These are phyloP conservation scores for Microcera coccophila DNA, from an alignment of 2,329 filamentous ascomycete species.

Conservation along the genomic window DNA sequence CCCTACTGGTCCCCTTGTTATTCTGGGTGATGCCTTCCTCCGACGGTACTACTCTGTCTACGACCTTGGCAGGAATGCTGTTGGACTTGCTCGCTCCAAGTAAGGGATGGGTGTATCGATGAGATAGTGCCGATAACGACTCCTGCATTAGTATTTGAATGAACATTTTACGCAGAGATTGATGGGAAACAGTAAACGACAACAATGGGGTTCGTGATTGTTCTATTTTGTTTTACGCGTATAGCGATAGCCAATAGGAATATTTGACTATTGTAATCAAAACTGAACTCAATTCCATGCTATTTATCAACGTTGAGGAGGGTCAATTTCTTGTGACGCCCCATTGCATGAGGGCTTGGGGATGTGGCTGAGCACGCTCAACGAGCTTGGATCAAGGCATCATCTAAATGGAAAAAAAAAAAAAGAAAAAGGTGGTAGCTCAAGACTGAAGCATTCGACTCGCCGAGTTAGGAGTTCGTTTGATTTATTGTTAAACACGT, in stretches of 20 bases:
- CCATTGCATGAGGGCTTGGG: no score
- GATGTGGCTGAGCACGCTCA: no score
- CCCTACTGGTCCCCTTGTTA: constrained; percentile 85
- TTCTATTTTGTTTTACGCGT: no score
- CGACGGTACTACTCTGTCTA: constrained; percentile 95
- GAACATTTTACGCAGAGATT: constrained; percentile 7
- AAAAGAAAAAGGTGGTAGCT: no score
- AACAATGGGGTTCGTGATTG: constrained; percentile 5
- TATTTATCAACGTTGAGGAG: no score
- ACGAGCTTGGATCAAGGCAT: no score
- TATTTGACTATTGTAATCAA: no score
- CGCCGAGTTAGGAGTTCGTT: not conserved
- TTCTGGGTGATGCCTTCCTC: constrained; percentile 84
- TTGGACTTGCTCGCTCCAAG: constrained; percentile 86
- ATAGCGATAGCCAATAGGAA: no score
- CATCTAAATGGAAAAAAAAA: no score
- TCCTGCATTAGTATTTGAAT: constrained; percentile 16
- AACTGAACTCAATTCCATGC: no score
- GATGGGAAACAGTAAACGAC: not conserved
- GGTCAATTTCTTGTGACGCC: no score
- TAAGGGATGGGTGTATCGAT: constrained; percentile 25
- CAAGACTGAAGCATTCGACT: no score
- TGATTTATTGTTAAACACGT: not conserved
- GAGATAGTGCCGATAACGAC: constrained; percentile 12
- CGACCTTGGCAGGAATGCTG: constrained; percentile 82